Percentiles rank a stretch among this genome's conserved stretches.
Evolutionary conservation across 2,329 filamentous ascomycete species (phyloP).

Genomic region (Pestalotiopsis sp.): DNA sequence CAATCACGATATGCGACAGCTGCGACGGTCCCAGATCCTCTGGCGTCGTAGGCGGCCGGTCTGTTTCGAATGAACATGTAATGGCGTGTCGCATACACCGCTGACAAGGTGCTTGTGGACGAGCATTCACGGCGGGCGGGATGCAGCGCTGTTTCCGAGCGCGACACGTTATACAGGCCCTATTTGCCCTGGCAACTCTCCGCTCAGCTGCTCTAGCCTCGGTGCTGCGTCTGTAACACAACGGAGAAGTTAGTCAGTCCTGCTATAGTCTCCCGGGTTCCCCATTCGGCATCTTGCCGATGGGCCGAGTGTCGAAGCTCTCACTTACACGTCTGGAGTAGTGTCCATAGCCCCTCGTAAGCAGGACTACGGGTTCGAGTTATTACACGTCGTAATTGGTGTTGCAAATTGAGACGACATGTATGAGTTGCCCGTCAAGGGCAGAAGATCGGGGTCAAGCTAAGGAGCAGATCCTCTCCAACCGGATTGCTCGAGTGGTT

Average conservation of each 20-base stretch:
- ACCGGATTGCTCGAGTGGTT: background rate
- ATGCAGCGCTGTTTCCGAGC: constrained; percentile 4
- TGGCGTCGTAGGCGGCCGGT: background rate
- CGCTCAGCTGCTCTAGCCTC: constrained; percentile 4
- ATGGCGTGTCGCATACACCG: constrained; percentile 5
- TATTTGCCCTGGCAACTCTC: background rate
- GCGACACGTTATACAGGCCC: constrained; percentile 9
- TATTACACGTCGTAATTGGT: background rate
- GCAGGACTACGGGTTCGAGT: background rate
- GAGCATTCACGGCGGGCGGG: background rate
- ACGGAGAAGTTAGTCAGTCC: background rate
- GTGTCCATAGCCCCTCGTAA: background rate
- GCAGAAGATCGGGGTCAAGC: background rate
- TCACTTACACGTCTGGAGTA: background rate
- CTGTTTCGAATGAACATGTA: constrained; percentile 5
- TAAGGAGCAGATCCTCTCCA: background rate
- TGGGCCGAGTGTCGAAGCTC: background rate
- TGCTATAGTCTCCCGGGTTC: no score
- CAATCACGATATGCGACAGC: constrained; percentile 7
- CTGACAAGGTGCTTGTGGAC: constrained; percentile 2
- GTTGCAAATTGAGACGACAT: background rate
- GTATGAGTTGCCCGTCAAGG: background rate
- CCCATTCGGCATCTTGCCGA: background rate
- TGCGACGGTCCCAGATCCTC: constrained; percentile 1
- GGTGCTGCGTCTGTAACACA: background rate